Evolutionary conservation across 441 rosid genomes (phyloP).

Genomic region (Bruguiera hainesii): DNA sequence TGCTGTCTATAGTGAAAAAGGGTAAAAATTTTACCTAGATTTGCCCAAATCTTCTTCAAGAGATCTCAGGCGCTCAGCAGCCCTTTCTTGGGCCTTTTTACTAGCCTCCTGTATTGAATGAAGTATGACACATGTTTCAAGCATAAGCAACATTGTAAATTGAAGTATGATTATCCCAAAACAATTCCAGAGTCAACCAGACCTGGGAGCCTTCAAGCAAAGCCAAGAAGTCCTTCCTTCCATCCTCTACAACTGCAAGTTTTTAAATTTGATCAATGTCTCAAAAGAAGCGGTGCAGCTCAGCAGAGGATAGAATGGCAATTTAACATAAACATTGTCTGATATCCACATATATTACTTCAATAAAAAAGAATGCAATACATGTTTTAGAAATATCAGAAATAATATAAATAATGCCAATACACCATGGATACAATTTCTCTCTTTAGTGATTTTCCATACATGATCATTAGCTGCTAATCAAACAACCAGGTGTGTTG

Average conservation of each 20-base stretch:
- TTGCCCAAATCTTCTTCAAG: conserved; percentile 82
- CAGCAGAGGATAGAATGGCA: not conserved
- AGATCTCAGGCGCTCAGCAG: conserved; percentile 57
- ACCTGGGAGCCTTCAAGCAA: conserved; percentile 94
- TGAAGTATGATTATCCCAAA: not conserved
- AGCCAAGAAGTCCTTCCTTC: conserved; percentile 56
- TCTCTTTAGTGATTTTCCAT: no score
- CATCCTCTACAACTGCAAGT: conserved; percentile 43
- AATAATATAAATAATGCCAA: not conserved
- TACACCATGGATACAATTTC: no score
- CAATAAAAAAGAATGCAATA: not conserved
- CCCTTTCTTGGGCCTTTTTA: conserved; percentile 77
- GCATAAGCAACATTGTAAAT: not conserved
- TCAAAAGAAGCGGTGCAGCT: not conserved
- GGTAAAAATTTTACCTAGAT: conserved; percentile 46
- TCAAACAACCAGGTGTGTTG: no score
- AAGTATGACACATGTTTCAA: conserved; percentile 5
- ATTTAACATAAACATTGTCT: not conserved
- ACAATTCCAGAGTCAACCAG: conserved; percentile 13
- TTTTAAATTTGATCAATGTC: conserved; percentile 16
- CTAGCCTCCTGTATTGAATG: conserved; percentile 59
- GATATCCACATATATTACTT: no score
- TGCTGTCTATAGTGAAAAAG: not conserved
- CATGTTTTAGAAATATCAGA: not conserved
- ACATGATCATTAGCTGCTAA: no score